phyloP scores from a whole-genome alignment of 225 moss, liverwort and hornwort species.

The Asterella californica region DNA sequence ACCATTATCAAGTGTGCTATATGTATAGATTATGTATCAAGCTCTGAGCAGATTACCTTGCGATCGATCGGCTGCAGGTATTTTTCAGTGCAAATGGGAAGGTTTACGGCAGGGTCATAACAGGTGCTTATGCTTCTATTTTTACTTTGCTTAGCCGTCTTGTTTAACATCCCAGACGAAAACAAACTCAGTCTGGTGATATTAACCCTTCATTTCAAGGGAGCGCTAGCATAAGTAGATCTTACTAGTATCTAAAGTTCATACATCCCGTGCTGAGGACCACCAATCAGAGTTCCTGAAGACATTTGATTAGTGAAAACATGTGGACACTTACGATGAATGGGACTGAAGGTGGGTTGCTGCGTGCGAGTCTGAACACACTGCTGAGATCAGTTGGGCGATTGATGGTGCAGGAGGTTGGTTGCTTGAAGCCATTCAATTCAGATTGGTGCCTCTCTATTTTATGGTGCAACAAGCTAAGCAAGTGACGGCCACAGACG shows the following conservation, averaged over 20 bases:
- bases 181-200: neutral
- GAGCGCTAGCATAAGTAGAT: too few relatives aligned
- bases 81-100: slow-evolving; percentile 69
- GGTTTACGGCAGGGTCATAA: slow-evolving; percentile 77
- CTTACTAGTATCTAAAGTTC: too few relatives aligned
- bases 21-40: neutral
- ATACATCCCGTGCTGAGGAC: too few relatives aligned
- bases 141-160: neutral
- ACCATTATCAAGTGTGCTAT: neutral
- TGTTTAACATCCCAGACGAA: neutral
- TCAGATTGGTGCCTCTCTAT: slow-evolving; percentile 67
- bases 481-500: slow-evolving; percentile 64
- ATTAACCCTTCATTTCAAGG: too few relatives aligned
- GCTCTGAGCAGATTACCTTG: neutral
- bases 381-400: too few relatives aligned
- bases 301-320: too few relatives aligned
- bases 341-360: too few relatives aligned
- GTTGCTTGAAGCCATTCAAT: slow-evolving; percentile 52
- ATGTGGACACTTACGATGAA: too few relatives aligned
- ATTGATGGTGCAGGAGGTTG: too few relatives aligned
- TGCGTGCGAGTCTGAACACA: too few relatives aligned
- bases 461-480: slow-evolving; percentile 63
- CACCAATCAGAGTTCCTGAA: too few relatives aligned
- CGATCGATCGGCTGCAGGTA: slow-evolving; percentile 52
- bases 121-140: slow-evolving; percentile 46